Evolutionary conservation across 2,329 filamentous ascomycete species (phyloP).

Genomic region (Boeremia lycopersici): DNA sequence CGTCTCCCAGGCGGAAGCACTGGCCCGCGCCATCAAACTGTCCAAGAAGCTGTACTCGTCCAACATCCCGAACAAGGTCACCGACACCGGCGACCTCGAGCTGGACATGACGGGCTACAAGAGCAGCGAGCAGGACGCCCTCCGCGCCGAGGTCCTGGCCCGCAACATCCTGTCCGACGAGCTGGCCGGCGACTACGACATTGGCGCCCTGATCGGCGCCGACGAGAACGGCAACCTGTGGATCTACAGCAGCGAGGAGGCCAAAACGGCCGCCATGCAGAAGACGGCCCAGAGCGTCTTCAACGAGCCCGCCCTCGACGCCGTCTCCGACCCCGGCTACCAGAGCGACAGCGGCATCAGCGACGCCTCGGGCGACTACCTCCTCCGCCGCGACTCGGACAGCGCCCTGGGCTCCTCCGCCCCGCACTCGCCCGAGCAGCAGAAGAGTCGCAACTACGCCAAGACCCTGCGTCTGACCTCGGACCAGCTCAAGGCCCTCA

Average conservation of each 20-base stretch:
- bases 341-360: conserved; percentile 82
- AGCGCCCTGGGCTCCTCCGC: conserved; percentile 70
- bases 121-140: conserved; percentile 87
- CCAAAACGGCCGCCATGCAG: conserved; percentile 85
- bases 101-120: conserved; percentile 98
- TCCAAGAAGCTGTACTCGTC: conserved; percentile 86
- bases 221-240: conserved; percentile 97
- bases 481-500: conserved; percentile 86
- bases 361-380: conserved; percentile 59
- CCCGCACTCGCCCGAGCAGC: conserved; percentile 58
- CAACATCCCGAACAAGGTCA: conserved; percentile 93
- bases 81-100: conserved; percentile 91
- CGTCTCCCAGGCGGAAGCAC: conserved; percentile 72
- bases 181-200: conserved; percentile 92
- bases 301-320: conserved; percentile 66
- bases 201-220: conserved; percentile 91
- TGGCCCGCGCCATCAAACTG: conserved; percentile 80
- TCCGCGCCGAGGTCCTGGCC: conserved; percentile 91
- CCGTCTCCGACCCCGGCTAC: conserved; percentile 90
- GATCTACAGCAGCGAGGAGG: conserved; percentile 98
- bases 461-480: conserved; percentile 95
- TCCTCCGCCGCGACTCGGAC: conserved; percentile 69
- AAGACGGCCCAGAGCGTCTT: conserved; percentile 60
- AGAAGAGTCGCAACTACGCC: conserved; percentile 76
- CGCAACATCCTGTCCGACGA: conserved; percentile 92